Conservation (phyloP, 1,284 basidiomycete genomes). For the Phenoliferia sp. region DNA sequence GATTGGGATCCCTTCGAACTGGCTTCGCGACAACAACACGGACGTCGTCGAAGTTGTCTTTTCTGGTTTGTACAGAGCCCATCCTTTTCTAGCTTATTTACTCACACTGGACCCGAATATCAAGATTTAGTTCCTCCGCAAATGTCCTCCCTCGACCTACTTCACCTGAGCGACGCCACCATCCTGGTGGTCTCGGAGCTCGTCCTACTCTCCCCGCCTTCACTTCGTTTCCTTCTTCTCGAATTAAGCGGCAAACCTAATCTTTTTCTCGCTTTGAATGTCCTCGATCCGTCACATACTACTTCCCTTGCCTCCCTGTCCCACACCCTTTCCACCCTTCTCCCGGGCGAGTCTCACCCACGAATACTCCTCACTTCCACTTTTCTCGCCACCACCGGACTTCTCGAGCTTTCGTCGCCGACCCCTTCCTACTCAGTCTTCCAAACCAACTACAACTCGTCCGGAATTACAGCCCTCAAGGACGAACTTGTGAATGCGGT, state of each 20-base stretch:
- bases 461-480: conserved; percentile 21
- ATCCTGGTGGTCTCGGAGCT: conserved; percentile 25
- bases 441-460: conserved; percentile 15
- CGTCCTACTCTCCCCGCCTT: conserved; percentile 2
- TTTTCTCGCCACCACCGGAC: conserved; percentile 13
- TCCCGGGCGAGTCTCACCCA: not conserved
- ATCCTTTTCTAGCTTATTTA: no score
- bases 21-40: conserved; percentile 17
- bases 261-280: conserved; percentile 24
- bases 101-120: no score
- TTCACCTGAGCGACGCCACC: conserved; percentile 26
- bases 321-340: conserved; percentile 10
- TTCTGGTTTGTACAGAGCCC: conserved; percentile 6
- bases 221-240: conserved; percentile 12
- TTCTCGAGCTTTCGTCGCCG: conserved; percentile 14
- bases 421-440: conserved; percentile 14
- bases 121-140: conserved; percentile 12
- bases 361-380: conserved; percentile 17
- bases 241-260: conserved; percentile 22
- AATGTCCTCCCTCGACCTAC: conserved; percentile 18
- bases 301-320: conserved; percentile 7
- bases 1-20: conserved; percentile 12
- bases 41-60: conserved; percentile 23
- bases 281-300: conserved; percentile 10
- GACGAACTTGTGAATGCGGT: not conserved